phyloP scores from a whole-genome alignment of 805 yeast species.

The Lachancea kluyveri region DNA sequence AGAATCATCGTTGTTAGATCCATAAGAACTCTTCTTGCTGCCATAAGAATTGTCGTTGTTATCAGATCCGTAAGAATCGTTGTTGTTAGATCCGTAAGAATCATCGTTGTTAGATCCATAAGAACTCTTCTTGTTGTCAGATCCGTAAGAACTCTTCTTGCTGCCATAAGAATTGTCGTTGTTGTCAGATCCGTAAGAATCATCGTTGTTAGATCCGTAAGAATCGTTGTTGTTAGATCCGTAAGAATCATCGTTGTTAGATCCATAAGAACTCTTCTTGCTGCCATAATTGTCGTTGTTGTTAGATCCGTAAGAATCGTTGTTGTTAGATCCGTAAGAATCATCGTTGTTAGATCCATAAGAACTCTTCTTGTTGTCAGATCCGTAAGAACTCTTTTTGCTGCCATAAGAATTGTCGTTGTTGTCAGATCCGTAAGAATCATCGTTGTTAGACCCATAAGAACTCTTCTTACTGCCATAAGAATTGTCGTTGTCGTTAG shows the following conservation, averaged over 20 bases:
- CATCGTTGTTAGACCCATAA: slow-evolving; percentile 13
- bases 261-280: slow-evolving; percentile 17
- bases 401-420: slow-evolving; percentile 18
- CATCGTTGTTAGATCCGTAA: slow-evolving; percentile 20
- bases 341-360: slow-evolving; percentile 13
- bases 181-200: slow-evolving; percentile 13
- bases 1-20: slow-evolving; percentile 23
- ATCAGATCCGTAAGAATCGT: slow-evolving; percentile 18
- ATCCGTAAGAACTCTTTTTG: slow-evolving; percentile 23
- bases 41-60: slow-evolving; percentile 12
- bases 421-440: slow-evolving; percentile 24
- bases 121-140: slow-evolving; percentile 3
- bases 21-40: slow-evolving; percentile 19
- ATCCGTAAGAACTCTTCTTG: slow-evolving; percentile 9
- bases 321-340: slow-evolving; percentile 20
- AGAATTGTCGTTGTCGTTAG: slow-evolving; percentile 15
- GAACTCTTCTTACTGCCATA: slow-evolving; percentile 22
- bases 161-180: slow-evolving; percentile 3
- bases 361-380: slow-evolving; percentile 10
- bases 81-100: slow-evolving; percentile 11
- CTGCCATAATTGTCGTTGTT: slow-evolving; percentile 16
- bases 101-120: slow-evolving; percentile 15
- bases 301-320: slow-evolving; percentile 21
- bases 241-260: slow-evolving; percentile 14
- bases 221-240: slow-evolving; percentile 16